Evolutionary conservation across 139 green algal species (phyloP).

Genomic region (Ettlia oleoabundans): DNA sequence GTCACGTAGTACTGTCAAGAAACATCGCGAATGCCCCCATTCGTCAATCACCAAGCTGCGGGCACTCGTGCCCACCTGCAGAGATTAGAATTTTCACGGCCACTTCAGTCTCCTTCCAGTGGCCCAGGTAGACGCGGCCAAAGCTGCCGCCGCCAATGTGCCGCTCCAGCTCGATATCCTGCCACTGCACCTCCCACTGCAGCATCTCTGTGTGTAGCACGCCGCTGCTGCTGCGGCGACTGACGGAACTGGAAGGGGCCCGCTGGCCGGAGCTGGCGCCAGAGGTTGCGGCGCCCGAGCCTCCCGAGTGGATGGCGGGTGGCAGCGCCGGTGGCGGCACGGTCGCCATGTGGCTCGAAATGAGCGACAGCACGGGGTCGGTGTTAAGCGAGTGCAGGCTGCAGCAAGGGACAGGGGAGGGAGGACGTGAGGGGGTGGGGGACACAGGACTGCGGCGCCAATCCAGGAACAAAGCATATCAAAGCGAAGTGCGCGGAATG

Average conservation of each 20-base stretch:
- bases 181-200: constrained; percentile 3
- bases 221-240: not conserved
- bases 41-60: not conserved
- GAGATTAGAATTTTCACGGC: constrained; percentile 59
- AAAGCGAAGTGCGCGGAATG: too few species aligned
- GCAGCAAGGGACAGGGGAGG: not conserved
- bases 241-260: too few species aligned
- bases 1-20: too few species aligned
- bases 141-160: not conserved
- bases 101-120: constrained; percentile 62
- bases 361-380: constrained; percentile 17
- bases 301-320: not conserved
- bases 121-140: constrained; percentile 56
- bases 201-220: not conserved
- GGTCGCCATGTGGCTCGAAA: not conserved
- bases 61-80: too few species aligned
- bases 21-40: too few species aligned
- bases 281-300: not conserved
- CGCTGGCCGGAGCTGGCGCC: not conserved
- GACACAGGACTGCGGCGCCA: too few species aligned
- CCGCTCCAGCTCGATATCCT: not conserved
- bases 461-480: too few species aligned
- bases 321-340: not conserved
- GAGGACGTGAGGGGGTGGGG: not conserved
- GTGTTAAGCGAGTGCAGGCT: not conserved